A percentile compares a stretch with the other conserved stretches of the same genome.
Conservation (phyloP, 2,329 filamentous ascomycete species). For the Penicillium sp. region DNA sequence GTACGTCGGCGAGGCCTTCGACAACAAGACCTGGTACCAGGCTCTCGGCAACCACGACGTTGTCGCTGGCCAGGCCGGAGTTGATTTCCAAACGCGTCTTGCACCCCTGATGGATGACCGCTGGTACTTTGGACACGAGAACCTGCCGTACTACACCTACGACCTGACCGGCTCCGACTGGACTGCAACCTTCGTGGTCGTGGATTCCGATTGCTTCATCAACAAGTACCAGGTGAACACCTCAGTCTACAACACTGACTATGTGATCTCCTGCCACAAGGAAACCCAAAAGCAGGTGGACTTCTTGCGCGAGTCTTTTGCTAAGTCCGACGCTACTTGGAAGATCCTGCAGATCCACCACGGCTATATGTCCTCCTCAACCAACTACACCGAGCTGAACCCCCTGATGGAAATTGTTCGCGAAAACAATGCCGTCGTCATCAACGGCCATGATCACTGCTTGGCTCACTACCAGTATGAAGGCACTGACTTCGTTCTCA, state of each 20-base stretch:
- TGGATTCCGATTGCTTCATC: slow-evolving; percentile 28
- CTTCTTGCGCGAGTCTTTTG: slow-evolving; percentile 21
- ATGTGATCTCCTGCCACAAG: slow-evolving; percentile 5
- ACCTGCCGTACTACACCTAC: slow-evolving; percentile 21
- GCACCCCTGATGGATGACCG: slow-evolving; percentile 25
- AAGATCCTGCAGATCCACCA: slow-evolving; percentile 28
- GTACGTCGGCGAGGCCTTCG: neutral
- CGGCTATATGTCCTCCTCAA: slow-evolving; percentile 16
- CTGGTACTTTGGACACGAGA: slow-evolving; percentile 25
- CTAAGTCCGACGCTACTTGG: slow-evolving; percentile 23
- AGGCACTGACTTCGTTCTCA: slow-evolving; percentile 25
- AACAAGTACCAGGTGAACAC: slow-evolving; percentile 19
- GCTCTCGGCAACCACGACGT: slow-evolving; percentile 26
- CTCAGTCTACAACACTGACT: slow-evolving; percentile 23
- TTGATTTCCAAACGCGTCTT: slow-evolving; percentile 26
- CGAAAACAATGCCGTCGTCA: slow-evolving; percentile 17
- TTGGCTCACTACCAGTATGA: slow-evolving; percentile 24
- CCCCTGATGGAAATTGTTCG: slow-evolving; percentile 23
- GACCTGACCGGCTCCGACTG: slow-evolving; percentile 22
- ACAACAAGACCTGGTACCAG: slow-evolving; percentile 22
- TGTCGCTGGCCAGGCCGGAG: slow-evolving; percentile 21
- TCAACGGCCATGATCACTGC: slow-evolving; percentile 30
- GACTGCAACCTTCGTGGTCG: slow-evolving; percentile 25
- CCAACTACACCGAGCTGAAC: slow-evolving; percentile 21
- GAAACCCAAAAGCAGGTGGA: slow-evolving; percentile 2